These are phyloP conservation scores for Scleromitrula shiraiana DNA, from an alignment of 2,329 filamentous ascomycete species.

Conservation along the genomic window DNA sequence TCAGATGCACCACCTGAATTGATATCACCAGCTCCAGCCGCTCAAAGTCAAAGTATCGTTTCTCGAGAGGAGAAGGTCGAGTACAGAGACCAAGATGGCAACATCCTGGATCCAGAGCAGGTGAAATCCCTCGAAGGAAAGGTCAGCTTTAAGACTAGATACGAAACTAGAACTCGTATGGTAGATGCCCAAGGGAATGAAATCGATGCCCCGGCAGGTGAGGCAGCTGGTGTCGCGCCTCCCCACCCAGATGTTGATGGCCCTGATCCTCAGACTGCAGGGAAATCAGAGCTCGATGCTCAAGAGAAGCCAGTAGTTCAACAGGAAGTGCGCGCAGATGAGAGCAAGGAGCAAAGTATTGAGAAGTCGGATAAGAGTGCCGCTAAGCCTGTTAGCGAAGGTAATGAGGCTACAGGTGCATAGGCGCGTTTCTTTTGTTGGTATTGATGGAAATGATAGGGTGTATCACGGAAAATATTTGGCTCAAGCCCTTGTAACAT, in stretches of 20 bases:
- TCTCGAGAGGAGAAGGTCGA: conserved; percentile 72
- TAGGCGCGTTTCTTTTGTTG: conserved; percentile 20
- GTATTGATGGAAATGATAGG: not conserved
- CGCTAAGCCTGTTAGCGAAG: conserved; percentile 56
- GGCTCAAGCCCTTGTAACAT: conserved; percentile 8
- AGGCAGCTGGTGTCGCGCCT: conserved; percentile 22
- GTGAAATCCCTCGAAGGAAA: conserved; percentile 82
- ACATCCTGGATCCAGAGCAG: conserved; percentile 74
- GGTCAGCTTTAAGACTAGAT: conserved; percentile 90
- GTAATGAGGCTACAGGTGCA: conserved; percentile 43
- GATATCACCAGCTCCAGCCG: conserved; percentile 18
- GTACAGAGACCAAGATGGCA: conserved; percentile 91
- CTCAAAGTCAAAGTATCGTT: conserved; percentile 24
- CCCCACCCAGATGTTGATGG: conserved; percentile 42
- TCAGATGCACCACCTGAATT: conserved; percentile 25
- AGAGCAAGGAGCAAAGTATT: conserved; percentile 51
- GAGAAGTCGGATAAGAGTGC: conserved; percentile 35
- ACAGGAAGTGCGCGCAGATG: conserved; percentile 38
- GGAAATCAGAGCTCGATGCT: conserved; percentile 30
- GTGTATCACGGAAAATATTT: conserved; percentile 1
- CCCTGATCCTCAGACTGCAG: conserved; percentile 49
- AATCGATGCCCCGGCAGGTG: conserved; percentile 34
- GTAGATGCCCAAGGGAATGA: conserved; percentile 76
- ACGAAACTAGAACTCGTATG: conserved; percentile 86
- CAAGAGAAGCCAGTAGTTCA: conserved; percentile 35